Conservation (phyloP, 192 early-diverging fungal genomes). For the Backusella sp. region DNA sequence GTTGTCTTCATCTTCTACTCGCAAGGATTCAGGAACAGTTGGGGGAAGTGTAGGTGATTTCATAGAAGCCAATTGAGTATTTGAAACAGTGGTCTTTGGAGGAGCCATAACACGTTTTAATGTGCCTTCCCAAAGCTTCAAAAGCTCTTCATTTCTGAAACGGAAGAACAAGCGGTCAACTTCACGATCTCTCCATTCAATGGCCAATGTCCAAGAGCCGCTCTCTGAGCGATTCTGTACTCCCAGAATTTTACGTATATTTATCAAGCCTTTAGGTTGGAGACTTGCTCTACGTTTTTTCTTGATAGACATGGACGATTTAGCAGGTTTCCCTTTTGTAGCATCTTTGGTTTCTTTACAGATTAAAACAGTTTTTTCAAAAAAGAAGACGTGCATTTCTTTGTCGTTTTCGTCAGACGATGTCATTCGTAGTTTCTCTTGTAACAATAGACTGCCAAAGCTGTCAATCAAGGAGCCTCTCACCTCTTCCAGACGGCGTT, state of each 20-base stretch:
- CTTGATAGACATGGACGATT: constrained; percentile 39
- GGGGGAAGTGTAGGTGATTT: constrained; percentile 25
- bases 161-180: constrained; percentile 87
- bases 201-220: constrained; percentile 54
- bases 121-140: constrained; percentile 83
- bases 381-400: constrained; percentile 86
- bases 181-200: constrained; percentile 85
- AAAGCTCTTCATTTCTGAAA: constrained; percentile 89
- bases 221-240: constrained; percentile 11
- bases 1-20: constrained; percentile 27
- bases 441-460: constrained; percentile 81
- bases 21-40: constrained; percentile 11
- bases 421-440: constrained; percentile 85
- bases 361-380: constrained; percentile 90
- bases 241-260: constrained; percentile 71
- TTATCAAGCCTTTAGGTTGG: constrained; percentile 88
- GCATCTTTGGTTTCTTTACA: constrained; percentile 77
- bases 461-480: constrained; percentile 75
- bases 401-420: constrained; percentile 70
- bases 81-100: constrained; percentile 35
- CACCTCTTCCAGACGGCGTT: constrained; percentile 88
- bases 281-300: constrained; percentile 63
- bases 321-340: constrained; percentile 36
- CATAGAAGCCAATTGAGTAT: constrained; percentile 35
- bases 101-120: constrained; percentile 57